Conservation (phyloP, 2,329 filamentous ascomycete genomes). For the Albifimbria verrucaria region DNA sequence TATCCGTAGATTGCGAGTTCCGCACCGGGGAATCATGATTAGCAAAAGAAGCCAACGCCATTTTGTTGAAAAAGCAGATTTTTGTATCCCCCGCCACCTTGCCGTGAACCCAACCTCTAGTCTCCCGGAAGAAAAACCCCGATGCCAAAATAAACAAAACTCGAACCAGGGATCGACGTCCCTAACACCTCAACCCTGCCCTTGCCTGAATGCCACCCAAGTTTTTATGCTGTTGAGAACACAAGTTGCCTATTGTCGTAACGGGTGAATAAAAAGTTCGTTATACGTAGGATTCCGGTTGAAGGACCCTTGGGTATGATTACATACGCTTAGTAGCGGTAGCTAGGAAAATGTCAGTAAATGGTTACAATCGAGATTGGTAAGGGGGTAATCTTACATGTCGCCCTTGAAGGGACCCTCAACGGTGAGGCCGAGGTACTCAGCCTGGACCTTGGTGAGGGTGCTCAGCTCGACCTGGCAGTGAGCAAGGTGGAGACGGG, state of each 20-base stretch:
- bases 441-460: conserved; percentile 81
- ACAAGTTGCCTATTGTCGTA: conserved; percentile 34
- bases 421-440: conserved; percentile 83
- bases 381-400: conserved; percentile 55
- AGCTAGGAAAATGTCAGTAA: conserved; percentile 24
- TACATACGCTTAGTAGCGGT: conserved; percentile 42
- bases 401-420: conserved; percentile 97
- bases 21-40: conserved; percentile 31
- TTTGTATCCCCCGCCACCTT: conserved; percentile 28
- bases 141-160: conserved; percentile 18
- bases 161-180: conserved; percentile 21
- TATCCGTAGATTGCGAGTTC: conserved; percentile 20
- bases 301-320: conserved; percentile 35
- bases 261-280: conserved; percentile 27
- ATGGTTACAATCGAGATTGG: not conserved
- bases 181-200: conserved; percentile 19
- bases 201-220: conserved; percentile 35
- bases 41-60: conserved; percentile 34
- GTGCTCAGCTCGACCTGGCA: conserved; percentile 91
- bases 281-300: conserved; percentile 36
- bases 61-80: conserved; percentile 39
- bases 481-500: conserved; percentile 87
- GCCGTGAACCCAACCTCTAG: conserved; percentile 20
- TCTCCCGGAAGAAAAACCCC: conserved; percentile 10
- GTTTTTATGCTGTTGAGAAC: conserved; percentile 42